Conservation (phyloP, 2,329 filamentous ascomycete species). For the Myriosclerotinia scirpicola region DNA sequence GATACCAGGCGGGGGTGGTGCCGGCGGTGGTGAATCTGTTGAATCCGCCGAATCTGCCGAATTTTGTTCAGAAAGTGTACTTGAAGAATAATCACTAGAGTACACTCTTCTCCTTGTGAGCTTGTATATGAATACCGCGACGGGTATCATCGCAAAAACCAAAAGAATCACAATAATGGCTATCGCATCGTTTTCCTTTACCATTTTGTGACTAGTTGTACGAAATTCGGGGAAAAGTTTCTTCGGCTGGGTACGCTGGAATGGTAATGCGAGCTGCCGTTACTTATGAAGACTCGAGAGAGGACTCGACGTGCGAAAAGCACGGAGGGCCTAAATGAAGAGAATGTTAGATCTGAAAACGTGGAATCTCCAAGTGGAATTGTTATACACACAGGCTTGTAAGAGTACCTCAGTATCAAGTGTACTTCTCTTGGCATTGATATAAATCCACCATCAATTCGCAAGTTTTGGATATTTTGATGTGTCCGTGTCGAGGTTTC, state of each 20-base stretch:
- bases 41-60: background rate
- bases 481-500: background rate
- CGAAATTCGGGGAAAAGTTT: background rate
- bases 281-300: background rate
- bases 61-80: background rate
- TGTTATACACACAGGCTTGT: background rate
- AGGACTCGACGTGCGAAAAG: background rate
- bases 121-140: background rate
- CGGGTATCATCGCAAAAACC: background rate
- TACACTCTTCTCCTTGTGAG: background rate
- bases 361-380: constrained; percentile 2
- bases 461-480: background rate
- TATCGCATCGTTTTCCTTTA: constrained; percentile 10
- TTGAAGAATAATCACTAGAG: constrained; percentile 13
- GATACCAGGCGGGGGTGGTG: background rate
- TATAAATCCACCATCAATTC: background rate
- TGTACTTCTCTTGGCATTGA: background rate
- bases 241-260: background rate
- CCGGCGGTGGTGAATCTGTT: background rate
- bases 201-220: background rate
- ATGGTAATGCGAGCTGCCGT: background rate
- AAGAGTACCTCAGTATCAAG: background rate
- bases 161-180: constrained; percentile 15
- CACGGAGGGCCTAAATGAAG: background rate
- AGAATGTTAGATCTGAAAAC: background rate